phyloP scores from a whole-genome alignment of 2,329 filamentous ascomycete species.

The Nemania diffusa region DNA sequence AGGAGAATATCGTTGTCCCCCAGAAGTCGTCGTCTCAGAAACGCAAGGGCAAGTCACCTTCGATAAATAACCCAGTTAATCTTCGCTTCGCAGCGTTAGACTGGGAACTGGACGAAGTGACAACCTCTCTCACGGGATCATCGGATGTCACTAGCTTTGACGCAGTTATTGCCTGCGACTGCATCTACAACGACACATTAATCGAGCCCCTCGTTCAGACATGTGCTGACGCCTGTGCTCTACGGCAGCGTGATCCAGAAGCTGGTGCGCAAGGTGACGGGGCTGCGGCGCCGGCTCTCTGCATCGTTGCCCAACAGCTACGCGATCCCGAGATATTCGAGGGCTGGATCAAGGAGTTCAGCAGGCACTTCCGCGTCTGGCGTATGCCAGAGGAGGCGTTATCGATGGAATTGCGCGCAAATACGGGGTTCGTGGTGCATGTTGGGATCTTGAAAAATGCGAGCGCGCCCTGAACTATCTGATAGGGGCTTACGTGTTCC shows the following conservation, averaged over 20 bases:
- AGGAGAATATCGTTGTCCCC: conserved; percentile 61
- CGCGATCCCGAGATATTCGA: conserved; percentile 87
- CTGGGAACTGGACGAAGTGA: conserved; percentile 79
- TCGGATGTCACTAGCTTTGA: conserved; percentile 66
- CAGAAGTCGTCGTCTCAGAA: conserved; percentile 34
- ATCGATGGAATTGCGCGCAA: conserved; percentile 66
- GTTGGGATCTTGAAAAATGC: conserved; percentile 69
- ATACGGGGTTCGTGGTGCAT: conserved; percentile 85
- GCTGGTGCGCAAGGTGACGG: conserved; percentile 8
- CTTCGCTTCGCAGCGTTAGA: conserved; percentile 74
- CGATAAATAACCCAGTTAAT: conserved; percentile 44
- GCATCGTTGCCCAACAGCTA: conserved; percentile 88
- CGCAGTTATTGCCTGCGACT: conserved; percentile 85
- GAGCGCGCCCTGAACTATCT: neutral
- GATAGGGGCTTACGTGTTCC: neutral
- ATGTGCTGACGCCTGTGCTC: conserved; percentile 76
- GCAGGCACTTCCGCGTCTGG: conserved; percentile 77
- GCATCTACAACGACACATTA: conserved; percentile 92
- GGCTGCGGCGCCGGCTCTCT: conserved; percentile 67
- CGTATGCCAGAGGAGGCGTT: conserved; percentile 74
- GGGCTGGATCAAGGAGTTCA: conserved; percentile 78
- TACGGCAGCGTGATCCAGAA: conserved; percentile 55
- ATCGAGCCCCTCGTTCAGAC: conserved; percentile 84
- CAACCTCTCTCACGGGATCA: conserved; percentile 53
- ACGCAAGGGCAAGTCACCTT: conserved; percentile 38